Percentiles rank a stretch among this genome's conserved stretches.
Evolutionary conservation across 306 rosid species (phyloP).

Genomic region (Hippophae gyantsensis): DNA sequence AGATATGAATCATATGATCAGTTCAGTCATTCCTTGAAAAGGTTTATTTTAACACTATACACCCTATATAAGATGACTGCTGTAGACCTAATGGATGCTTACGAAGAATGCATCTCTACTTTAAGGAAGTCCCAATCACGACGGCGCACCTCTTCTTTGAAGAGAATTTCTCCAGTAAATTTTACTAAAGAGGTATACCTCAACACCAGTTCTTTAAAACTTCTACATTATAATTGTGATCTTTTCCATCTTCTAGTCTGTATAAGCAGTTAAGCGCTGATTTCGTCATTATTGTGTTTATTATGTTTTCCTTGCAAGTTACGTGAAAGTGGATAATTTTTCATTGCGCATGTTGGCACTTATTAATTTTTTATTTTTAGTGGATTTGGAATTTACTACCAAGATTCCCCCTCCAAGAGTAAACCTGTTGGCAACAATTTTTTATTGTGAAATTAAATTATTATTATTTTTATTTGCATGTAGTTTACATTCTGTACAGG

Average conservation of each 20-base stretch:
- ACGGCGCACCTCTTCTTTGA: constrained; percentile 57
- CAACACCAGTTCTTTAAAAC: constrained; percentile 5
- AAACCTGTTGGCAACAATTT: too few relatives aligned
- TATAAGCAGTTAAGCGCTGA: neutral
- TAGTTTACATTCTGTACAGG: too few relatives aligned
- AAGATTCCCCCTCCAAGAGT: too few relatives aligned
- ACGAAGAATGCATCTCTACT: constrained; percentile 70
- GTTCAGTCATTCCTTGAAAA: constrained; percentile 16
- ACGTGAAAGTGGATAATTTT: too few relatives aligned
- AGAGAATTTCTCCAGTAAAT: constrained; percentile 74
- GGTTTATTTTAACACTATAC: constrained; percentile 20
- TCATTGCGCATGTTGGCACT: too few relatives aligned
- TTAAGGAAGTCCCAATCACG: constrained; percentile 52
- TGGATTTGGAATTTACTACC: too few relatives aligned
- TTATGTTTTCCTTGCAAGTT: too few relatives aligned
- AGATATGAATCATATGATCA: constrained; percentile 1
- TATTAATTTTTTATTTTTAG: too few relatives aligned
- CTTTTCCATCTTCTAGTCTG: constrained; percentile 5
- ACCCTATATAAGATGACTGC: constrained; percentile 62
- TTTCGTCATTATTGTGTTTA: too few relatives aligned
- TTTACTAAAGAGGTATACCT: constrained; percentile 67
- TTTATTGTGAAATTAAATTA: too few relatives aligned
- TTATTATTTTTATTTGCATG: too few relatives aligned
- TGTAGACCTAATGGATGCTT: constrained; percentile 60
- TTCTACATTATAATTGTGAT: constrained; percentile 10